Base-by-base conservation (phyloP, 495 filamentous ascomycete genomes). In the Talaromyces stipitatus region DNA sequence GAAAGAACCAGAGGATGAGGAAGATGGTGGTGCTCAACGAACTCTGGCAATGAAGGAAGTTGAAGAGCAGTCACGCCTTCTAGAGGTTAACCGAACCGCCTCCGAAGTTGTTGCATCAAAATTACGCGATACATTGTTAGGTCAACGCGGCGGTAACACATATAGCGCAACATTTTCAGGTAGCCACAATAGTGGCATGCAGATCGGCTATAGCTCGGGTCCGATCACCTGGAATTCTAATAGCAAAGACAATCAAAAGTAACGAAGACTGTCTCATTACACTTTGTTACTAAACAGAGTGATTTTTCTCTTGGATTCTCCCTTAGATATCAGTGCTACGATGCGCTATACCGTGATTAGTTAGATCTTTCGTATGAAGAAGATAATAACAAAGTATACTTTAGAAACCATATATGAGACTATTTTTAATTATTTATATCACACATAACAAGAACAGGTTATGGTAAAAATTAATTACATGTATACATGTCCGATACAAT, bases 41-140 rank as follows among this genome's bases (percentile, higher is more conserved):
- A 55, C 41, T 22, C 53, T 55, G 6, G 53, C 32, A 43, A 6
- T 55, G 6, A 45, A 22, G 29, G 53, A 55, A 30, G 33, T 55
- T 47, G 29, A 41, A 47, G 27, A 55, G 53, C 53, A 55, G 16
- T 55, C 32, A 55, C 53, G 53, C 27, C 32, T 55, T n/a, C 33
- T 55, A 28, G 53, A 55, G 33, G 14, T 12, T 47, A 24, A 55
- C 20, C 53, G 43, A 47, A 16, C 24, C 43, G 32, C 53, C 18
- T 55, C 53, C 4, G 32, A 20, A 16, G n/a, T 55, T 43, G 29
- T 55, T 18, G 43, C 41, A 43, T 55, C 41, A 11, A 23, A 55
- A 52, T 52, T 52, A n/a, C 50, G 16, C 11, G 23, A n/a, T 33
- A 9, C 2, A 20, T 3, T 32, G 7, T 26, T 8, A 27, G 47